Evolutionary conservation across 257 asterid genomes (phyloP).

Genomic region (Jacaranda copaia): DNA sequence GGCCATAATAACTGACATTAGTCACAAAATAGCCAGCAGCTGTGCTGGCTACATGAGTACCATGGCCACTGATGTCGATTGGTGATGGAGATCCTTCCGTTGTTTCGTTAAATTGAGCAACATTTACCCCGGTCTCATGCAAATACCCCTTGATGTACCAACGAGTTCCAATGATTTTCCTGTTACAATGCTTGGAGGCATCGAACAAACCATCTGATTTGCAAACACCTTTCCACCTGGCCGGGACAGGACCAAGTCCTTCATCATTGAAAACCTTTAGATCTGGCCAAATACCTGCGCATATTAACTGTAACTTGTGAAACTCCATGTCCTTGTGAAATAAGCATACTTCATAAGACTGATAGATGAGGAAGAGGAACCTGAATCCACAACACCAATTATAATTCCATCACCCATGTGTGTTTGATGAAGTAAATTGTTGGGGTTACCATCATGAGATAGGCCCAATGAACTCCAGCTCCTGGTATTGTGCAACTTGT

Average conservation of each 20-base stretch:
- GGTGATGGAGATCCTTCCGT: constrained; percentile 13
- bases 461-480: constrained; percentile 34
- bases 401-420: constrained; percentile 37
- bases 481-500: constrained; percentile 25
- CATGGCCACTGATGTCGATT: constrained; percentile 33
- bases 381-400: constrained; percentile 39
- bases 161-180: constrained; percentile 26
- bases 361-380: constrained; percentile 8
- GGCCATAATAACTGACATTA: constrained; percentile 31
- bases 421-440: constrained; percentile 22
- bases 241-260: constrained; percentile 32
- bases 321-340: neutral
- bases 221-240: constrained; percentile 35
- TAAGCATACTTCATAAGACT: neutral
- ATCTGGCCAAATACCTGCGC: constrained; percentile 12
- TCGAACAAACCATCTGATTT: constrained; percentile 8
- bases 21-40: constrained; percentile 29
- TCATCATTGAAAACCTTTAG: constrained; percentile 31
- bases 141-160: constrained; percentile 23
- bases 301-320: neutral
- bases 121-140: neutral
- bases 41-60: constrained; percentile 44
- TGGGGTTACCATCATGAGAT: constrained; percentile 7
- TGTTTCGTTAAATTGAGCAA: constrained; percentile 4
- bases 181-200: constrained; percentile 24